Conservation (phyloP, 2,329 filamentous ascomycete genomes). For the Apiospora arundinis region DNA sequence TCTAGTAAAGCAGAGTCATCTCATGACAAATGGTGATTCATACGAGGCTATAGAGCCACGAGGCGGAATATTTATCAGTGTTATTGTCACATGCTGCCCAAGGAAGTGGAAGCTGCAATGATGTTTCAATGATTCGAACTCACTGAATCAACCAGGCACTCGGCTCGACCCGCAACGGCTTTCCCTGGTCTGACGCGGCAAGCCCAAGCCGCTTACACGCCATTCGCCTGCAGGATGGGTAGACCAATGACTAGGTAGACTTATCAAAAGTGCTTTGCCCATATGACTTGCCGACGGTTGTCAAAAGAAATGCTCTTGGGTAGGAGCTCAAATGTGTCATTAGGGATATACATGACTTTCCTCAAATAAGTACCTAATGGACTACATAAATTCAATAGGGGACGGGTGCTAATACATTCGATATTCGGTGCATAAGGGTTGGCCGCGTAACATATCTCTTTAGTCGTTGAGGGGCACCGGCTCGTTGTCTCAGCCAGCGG, state of each 20-base stretch:
- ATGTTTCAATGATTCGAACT: background rate
- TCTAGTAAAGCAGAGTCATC: background rate
- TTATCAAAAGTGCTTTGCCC: background rate
- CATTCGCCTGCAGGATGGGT: background rate
- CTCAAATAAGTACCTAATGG: too few species aligned
- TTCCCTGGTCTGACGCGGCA: background rate
- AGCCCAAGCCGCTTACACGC: background rate
- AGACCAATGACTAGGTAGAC: background rate
- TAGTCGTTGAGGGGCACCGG: background rate
- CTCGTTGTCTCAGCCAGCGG: background rate
- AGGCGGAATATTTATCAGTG: background rate
- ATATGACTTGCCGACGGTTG: background rate
- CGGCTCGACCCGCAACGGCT: slow-evolving; percentile 11
- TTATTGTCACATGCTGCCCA: background rate
- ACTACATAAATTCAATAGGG: background rate
- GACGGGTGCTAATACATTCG: background rate
- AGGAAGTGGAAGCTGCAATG: background rate
- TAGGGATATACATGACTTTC: background rate
- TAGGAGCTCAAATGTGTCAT: background rate
- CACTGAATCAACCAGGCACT: slow-evolving; percentile 1
- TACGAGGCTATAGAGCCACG: background rate
- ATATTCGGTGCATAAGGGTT: background rate
- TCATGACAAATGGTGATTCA: background rate
- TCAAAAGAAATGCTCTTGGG: background rate
- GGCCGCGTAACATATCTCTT: background rate